Percentiles rank a stretch among this genome's conserved stretches.
phyloP scores from a whole-genome alignment of 176 grass and related monocot species.

The Elaeis guineensis region DNA sequence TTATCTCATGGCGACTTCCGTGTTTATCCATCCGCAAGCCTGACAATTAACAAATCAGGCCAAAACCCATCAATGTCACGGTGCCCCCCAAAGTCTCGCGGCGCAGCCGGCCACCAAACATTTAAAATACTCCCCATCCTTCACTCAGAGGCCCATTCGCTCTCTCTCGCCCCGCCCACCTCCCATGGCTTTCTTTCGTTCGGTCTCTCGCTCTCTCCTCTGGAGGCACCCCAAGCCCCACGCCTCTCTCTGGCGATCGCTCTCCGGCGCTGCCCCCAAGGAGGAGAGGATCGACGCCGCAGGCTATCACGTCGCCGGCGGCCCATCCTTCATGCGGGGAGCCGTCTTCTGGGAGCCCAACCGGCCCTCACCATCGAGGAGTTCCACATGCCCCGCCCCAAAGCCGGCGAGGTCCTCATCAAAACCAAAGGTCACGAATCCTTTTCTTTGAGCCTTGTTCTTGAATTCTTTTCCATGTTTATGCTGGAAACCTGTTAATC shows the following conservation, averaged over 20 bases:
- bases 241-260: slow-evolving; percentile 16
- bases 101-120: no score
- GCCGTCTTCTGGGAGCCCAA: slow-evolving; percentile 95
- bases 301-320: slow-evolving; percentile 67
- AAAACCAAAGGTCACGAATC: slow-evolving; percentile 46
- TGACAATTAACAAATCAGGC: no score
- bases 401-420: slow-evolving; percentile 89
- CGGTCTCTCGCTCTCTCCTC: slow-evolving; percentile 37
- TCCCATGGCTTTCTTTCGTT: slow-evolving; percentile 39
- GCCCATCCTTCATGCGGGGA: slow-evolving; percentile 71
- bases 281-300: slow-evolving; percentile 20
- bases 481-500: no score
- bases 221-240: slow-evolving; percentile 19
- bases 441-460: background rate
- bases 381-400: slow-evolving; percentile 85
- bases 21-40: no score
- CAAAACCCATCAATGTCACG: no score
- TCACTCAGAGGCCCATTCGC: no score
- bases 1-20: no score
- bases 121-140: no score
- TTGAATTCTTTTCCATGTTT: background rate
- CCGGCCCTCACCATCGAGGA: slow-evolving; percentile 86
- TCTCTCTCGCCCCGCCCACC: no score
- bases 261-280: slow-evolving; percentile 23
- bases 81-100: no score